Conservation (phyloP, 2,329 filamentous ascomycete genomes). For the Colletotrichum tamarilloi region DNA sequence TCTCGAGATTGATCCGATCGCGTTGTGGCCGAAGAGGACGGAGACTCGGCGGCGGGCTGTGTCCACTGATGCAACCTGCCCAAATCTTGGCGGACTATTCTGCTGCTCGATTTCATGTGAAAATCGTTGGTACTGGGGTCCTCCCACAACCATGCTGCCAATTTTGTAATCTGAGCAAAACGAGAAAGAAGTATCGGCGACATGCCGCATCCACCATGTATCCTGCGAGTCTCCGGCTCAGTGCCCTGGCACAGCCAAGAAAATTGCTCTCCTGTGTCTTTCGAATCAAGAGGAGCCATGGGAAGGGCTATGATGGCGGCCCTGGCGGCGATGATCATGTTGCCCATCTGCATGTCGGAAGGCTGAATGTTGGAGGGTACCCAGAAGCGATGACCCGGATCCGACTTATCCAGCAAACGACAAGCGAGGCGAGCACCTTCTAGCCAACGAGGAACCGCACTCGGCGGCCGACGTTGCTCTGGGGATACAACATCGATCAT, state of each 20-base stretch:
- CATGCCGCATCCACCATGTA: conserved; percentile 55
- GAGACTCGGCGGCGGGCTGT: background rate
- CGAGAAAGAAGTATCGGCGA: conserved; percentile 51
- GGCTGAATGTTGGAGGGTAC: conserved; percentile 46
- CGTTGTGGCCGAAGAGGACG: background rate
- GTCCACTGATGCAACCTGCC: conserved; percentile 28
- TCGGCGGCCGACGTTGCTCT: conserved; percentile 47
- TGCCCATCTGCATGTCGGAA: conserved; percentile 47
- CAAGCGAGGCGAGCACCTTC: conserved; percentile 50
- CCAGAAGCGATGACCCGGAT: conserved; percentile 51
- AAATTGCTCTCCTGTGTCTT: conserved; percentile 46
- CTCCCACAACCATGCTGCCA: conserved; percentile 44
- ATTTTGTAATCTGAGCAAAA: conserved; percentile 51
- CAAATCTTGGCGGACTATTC: conserved; percentile 43
- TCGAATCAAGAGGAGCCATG: conserved; percentile 47
- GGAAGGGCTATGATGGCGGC: conserved; percentile 53
- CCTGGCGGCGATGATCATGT: conserved; percentile 52
- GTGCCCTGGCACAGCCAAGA: conserved; percentile 53
- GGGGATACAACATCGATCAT: conserved; percentile 44
- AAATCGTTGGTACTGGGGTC: conserved; percentile 12
- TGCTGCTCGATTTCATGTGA: conserved; percentile 32
- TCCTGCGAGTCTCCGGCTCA: conserved; percentile 47
- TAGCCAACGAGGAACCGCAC: conserved; percentile 50
- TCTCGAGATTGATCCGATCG: background rate
- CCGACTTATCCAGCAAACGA: conserved; percentile 47